Evolutionary conservation across 176 grass and related monocot species (phyloP).

Genomic region (Tillandsia leiboldiana): DNA sequence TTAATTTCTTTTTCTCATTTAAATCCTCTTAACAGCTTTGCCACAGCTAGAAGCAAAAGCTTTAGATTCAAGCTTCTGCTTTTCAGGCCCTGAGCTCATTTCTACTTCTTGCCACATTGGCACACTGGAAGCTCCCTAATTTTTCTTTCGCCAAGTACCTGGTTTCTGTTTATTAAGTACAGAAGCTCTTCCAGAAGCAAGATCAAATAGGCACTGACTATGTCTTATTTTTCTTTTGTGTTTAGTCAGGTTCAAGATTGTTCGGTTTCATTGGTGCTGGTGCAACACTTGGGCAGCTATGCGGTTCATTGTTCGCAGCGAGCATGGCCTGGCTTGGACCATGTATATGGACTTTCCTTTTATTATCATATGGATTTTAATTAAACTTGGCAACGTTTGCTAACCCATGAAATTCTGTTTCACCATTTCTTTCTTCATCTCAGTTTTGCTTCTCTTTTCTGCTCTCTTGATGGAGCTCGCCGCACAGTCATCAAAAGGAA

Average conservation of each 20-base stretch:
- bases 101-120: too few species aligned
- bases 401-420: conserved; percentile 10
- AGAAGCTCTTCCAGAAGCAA: too few species aligned
- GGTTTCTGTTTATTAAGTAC: too few species aligned
- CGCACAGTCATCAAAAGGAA: conserved; percentile 80
- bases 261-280: conserved; percentile 93
- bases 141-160: too few species aligned
- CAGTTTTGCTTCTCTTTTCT: conserved; percentile 76
- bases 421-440: conserved; percentile 11
- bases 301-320: conserved; percentile 85
- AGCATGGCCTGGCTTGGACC: conserved; percentile 87
- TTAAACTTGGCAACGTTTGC: neutral
- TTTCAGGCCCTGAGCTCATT: too few species aligned
- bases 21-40: too few species aligned
- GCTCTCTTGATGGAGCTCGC: conserved; percentile 85
- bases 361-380: conserved; percentile 4
- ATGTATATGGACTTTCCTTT: conserved; percentile 43
- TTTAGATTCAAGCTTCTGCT: too few species aligned
- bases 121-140: too few species aligned
- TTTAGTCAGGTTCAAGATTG: conserved; percentile 98
- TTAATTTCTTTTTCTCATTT: too few species aligned
- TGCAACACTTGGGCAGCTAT: conserved; percentile 81
- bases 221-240: conserved; percentile 28
- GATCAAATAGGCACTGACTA: neutral
- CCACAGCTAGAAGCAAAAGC: too few species aligned